Conservation (phyloP, 768 basidiomycete genomes). For the Kondoa malvinella region DNA sequence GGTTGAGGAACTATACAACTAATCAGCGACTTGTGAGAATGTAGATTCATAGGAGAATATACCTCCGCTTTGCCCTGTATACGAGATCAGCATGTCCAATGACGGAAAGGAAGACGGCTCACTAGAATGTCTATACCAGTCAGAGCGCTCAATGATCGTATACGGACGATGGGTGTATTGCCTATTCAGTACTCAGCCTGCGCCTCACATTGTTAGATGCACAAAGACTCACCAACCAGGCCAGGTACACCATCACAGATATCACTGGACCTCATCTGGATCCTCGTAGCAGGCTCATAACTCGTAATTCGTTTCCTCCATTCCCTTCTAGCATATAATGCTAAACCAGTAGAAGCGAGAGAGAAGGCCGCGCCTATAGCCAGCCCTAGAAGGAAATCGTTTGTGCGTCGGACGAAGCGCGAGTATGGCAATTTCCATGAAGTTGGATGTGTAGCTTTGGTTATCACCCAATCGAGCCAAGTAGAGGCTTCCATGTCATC, state of each 20-base stretch:
- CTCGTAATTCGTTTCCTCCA: conserved; percentile 34
- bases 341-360: conserved; percentile 49
- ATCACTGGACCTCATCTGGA: neutral
- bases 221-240: conserved; percentile 39
- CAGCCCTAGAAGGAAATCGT: conserved; percentile 37
- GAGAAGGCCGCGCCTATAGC: conserved; percentile 63
- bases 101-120: conserved; percentile 17
- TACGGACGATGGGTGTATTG: conserved; percentile 81
- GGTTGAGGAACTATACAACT: conserved; percentile 55
- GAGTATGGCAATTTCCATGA: neutral
- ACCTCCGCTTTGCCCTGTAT: conserved; percentile 79
- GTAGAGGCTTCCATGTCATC: neutral
- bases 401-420: neutral
- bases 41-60: conserved; percentile 15
- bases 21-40: neutral
- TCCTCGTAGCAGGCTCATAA: conserved; percentile 12
- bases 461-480: neutral
- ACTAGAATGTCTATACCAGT: conserved; percentile 79
- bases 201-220: neutral
- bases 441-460: neutral
- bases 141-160: conserved; percentile 75
- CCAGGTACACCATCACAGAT: conserved; percentile 64
- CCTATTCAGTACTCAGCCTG: conserved; percentile 28
- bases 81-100: neutral
- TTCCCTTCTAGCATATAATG: conserved; percentile 38